These are phyloP conservation scores for Nothopassalora personata DNA, from an alignment of 2,329 filamentous ascomycete species.

Conservation along the genomic window DNA sequence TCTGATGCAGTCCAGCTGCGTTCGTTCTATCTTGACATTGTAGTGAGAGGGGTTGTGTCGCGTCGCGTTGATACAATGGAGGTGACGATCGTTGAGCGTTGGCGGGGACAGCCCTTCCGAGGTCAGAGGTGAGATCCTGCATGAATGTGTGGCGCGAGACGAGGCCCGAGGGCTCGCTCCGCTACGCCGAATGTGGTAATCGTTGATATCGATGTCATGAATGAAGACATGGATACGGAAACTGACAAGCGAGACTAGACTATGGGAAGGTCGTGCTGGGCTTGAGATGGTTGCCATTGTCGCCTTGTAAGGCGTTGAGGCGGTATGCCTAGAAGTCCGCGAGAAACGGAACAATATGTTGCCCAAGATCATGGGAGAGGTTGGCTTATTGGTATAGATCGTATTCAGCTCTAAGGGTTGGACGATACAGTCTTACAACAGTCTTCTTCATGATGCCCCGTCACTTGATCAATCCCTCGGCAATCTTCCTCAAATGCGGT, in stretches of 20 bases:
- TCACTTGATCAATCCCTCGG: neutral
- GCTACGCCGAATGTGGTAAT: neutral
- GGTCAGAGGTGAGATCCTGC: neutral
- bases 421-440: neutral
- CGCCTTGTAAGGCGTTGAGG: no score
- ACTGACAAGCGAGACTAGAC: neutral
- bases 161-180: neutral
- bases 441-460: neutral
- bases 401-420: neutral
- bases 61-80: neutral
- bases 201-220: neutral
- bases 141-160: neutral
- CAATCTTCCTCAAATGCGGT: constrained; percentile 5
- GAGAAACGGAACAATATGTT: no score
- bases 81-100: neutral
- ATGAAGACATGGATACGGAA: neutral
- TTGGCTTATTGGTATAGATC: no score
- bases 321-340: no score
- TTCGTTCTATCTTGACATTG: neutral
- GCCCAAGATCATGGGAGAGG: no score
- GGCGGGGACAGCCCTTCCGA: no score
- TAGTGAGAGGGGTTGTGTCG: neutral
- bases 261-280: no score
- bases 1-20: neutral
- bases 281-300: no score